Percentiles rank a stretch among this genome's conserved stretches.
phyloP scores from a whole-genome alignment of 2,329 filamentous ascomycete genomes.

The Claviceps sorghi region DNA sequence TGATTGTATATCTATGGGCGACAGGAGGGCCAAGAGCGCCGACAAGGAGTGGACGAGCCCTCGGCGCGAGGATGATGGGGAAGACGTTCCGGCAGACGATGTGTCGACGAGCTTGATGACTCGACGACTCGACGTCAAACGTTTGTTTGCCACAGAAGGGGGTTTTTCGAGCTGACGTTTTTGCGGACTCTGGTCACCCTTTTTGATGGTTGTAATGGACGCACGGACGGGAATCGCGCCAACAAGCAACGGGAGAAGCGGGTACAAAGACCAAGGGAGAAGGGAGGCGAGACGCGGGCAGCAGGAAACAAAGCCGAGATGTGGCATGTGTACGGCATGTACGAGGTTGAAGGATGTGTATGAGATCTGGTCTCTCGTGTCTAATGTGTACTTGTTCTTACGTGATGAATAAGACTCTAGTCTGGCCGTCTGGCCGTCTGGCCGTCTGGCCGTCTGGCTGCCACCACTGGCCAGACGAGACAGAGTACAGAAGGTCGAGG shows the following conservation, averaged over 20 bases:
- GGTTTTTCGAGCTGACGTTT: background rate
- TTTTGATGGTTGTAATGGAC: background rate
- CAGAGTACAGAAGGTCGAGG: too few relatives aligned
- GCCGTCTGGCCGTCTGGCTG: too few relatives aligned
- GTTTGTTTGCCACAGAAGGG: too few relatives aligned
- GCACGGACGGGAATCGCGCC: background rate
- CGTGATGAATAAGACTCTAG: too few relatives aligned
- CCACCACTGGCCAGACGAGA: too few relatives aligned
- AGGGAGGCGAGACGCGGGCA: background rate
- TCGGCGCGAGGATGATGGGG: conserved; percentile 9
- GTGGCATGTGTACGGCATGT: too few relatives aligned
- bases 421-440: too few relatives aligned
- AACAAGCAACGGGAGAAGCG: background rate
- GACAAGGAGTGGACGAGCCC: conserved; percentile 14
- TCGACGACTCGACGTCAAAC: too few relatives aligned
- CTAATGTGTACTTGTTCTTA: too few relatives aligned
- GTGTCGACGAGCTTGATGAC: background rate
- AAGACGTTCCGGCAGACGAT: background rate
- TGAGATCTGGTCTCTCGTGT: too few relatives aligned
- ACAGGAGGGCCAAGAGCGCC: conserved; percentile 14
- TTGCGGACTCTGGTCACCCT: background rate
- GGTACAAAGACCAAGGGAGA: background rate
- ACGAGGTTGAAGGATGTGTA: too few relatives aligned
- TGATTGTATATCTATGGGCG: too few relatives aligned
- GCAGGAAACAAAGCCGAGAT: background rate